Percentiles rank a stretch among this genome's conserved stretches.
These are phyloP conservation scores for Mercurialis annua DNA, from an alignment of 345 rosid genomes.

Conservation along the genomic window DNA sequence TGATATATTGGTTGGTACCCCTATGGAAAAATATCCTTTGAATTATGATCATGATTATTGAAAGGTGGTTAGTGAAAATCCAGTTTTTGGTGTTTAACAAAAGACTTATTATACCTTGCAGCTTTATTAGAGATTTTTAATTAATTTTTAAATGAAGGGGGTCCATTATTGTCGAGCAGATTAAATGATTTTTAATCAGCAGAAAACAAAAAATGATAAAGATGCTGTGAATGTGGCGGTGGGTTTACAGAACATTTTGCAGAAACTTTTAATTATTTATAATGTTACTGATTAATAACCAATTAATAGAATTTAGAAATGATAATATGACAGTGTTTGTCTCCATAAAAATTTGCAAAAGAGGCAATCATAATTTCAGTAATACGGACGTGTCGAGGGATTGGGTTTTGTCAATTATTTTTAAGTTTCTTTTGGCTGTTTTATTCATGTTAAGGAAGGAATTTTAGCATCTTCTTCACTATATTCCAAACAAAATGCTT, in stretches of 20 bases:
- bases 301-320: conserved; percentile 6
- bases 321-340: conserved; percentile 40
- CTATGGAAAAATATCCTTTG: conserved; percentile 40
- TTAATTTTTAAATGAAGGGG: conserved; percentile 11
- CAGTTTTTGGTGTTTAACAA: conserved; percentile 30
- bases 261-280: background rate
- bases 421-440: background rate
- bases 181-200: conserved; percentile 17
- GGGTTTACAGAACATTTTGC: conserved; percentile 20
- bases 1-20: no score
- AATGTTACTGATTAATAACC: background rate
- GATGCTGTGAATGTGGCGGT: conserved; percentile 47
- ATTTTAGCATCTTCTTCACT: conserved; percentile 3
- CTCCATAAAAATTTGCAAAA: conserved; percentile 22
- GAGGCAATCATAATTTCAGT: conserved; percentile 29
- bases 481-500: background rate
- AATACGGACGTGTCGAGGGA: conserved; percentile 18
- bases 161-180: conserved; percentile 47
- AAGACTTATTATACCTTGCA: conserved; percentile 33
- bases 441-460: conserved; percentile 12
- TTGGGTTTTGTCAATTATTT: conserved; percentile 6
- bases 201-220: conserved; percentile 1
- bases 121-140: conserved; percentile 14
- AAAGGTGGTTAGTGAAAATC: conserved; percentile 32
- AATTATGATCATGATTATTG: background rate